A percentile compares a stretch with the other conserved stretches of the same genome.
Evolutionary conservation across 805 yeast species (phyloP).

Genomic region (Yamadazyma tumulicola): DNA sequence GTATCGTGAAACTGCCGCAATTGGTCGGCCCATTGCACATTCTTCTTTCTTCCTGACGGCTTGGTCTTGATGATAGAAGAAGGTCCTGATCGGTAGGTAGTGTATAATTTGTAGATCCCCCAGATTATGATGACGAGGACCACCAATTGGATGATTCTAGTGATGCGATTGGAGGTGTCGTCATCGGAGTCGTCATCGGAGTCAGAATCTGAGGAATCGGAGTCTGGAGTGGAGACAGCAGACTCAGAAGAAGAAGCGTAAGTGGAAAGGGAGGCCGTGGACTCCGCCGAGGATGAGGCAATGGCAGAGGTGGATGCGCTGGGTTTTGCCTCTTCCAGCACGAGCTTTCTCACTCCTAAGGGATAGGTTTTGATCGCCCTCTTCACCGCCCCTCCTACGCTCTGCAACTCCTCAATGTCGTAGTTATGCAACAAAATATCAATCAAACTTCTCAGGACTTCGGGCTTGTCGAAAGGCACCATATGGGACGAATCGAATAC

Average conservation of each 20-base stretch:
- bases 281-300: not conserved
- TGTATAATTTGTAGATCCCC: constrained; percentile 39
- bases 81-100: constrained; percentile 35
- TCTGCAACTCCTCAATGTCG: constrained; percentile 14
- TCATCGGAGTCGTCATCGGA: constrained; percentile 1
- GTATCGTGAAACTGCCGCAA: constrained; percentile 32
- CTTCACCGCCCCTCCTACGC: constrained; percentile 11
- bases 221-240: constrained; percentile 1
- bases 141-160: constrained; percentile 37
- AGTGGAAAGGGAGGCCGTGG: constrained; percentile 1
- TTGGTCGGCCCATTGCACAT: constrained; percentile 48
- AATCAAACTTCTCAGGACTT: constrained; percentile 64
- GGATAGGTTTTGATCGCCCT: constrained; percentile 27
- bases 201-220: constrained; percentile 1
- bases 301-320: not conserved
- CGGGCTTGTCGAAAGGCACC: constrained; percentile 85
- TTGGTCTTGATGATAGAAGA: constrained; percentile 40
- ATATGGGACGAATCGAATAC: constrained; percentile 82
- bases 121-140: constrained; percentile 37
- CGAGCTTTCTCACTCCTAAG: constrained; percentile 19
- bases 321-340: not conserved
- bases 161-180: constrained; percentile 16
- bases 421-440: constrained; percentile 44
- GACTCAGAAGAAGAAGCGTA: constrained; percentile 1
- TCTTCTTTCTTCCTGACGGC: constrained; percentile 34